Base-by-base conservation (phyloP, 176 grass and related monocot species). In the Themeda triandra region DNA sequence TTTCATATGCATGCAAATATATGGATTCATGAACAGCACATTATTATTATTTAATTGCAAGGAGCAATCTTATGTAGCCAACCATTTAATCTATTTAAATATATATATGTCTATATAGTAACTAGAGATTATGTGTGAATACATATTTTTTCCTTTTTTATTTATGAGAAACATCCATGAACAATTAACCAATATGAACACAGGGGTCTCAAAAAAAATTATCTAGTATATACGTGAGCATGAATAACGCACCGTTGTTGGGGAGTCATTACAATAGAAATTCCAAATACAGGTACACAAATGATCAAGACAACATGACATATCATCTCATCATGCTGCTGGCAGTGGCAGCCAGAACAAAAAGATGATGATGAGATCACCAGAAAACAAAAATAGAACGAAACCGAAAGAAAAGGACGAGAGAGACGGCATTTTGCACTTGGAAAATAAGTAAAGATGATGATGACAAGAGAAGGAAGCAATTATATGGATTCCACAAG, bases 341-440 rank as follows among this genome's bases (percentile, higher is more conserved):
- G 67, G 30, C 74, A 83, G 73, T 45, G 59, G 30, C 75, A 83
- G 73, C 30, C 84, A 75, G 21, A 70, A 70, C 54, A 40, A 68
- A 79, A 74, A 79, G 48, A 87, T 59, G 80, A 60, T n/a, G 40
- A 80, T 75, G 80, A 90, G 85, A 63, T 87, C 75, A 84, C 30
- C 13, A 62, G 63, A 76, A 73, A 84, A 87, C 62, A 84, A 91
- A 84, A 79, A 87, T 37, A 39, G 80, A 84, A 86, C 19, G 75
- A 80, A 84, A 85, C 71, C 30, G 71, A 64, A 80, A 80, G 80
- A 74, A 75, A 84, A 87, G 71, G 84, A 87, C 80, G 68, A 83
- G 71, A 72, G 68, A 54, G 89, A 83, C 60, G 80, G 84, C 84
- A 62, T 90, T 87, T 90, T 80, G 89, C 84, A 69, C 89, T 62